Percentiles rank a stretch among this genome's conserved stretches.
Conservation (phyloP, 371 early-diverging fungal species). For the Mortierella sp. region DNA sequence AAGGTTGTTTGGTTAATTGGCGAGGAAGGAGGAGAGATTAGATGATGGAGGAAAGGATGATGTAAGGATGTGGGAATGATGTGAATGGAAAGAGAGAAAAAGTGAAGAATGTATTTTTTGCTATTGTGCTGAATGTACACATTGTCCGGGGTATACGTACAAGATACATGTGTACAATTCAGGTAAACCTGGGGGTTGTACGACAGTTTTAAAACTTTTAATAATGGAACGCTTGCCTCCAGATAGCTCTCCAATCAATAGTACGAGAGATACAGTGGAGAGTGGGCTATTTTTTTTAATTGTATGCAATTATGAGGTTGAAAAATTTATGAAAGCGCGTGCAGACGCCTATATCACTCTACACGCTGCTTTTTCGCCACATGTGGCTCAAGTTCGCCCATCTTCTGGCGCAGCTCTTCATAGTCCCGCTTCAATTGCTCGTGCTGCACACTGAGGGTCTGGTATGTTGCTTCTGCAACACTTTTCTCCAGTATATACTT, state of each 20-base stretch:
- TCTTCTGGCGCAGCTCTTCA: constrained; percentile 46
- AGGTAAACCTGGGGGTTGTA: no score
- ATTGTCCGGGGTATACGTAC: no score
- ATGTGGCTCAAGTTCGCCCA: constrained; percentile 47
- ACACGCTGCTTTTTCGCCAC: constrained; percentile 49
- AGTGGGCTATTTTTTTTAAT: not conserved
- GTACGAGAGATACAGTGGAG: no score
- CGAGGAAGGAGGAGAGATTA: not conserved
- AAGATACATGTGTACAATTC: no score
- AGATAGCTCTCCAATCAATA: no score
- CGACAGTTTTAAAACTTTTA: no score
- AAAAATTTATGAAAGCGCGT: not conserved
- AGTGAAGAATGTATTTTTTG: no score
- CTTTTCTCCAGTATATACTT: constrained; percentile 34
- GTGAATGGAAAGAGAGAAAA: no score
- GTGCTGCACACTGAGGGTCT: constrained; percentile 47
- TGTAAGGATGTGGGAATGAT: no score
- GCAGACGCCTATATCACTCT: constrained; percentile 17
- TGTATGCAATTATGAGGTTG: not conserved
- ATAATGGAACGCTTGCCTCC: no score
- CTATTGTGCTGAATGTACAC: no score
- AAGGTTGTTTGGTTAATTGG: not conserved
- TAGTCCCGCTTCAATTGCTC: constrained; percentile 58
- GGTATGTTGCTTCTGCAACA: constrained; percentile 23
- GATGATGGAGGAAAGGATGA: not conserved